A percentile compares a stretch with the other conserved stretches of the same genome.
Evolutionary conservation across 208 protist genomes (phyloP).

Genomic region (Trypanosoma cruzi): DNA sequence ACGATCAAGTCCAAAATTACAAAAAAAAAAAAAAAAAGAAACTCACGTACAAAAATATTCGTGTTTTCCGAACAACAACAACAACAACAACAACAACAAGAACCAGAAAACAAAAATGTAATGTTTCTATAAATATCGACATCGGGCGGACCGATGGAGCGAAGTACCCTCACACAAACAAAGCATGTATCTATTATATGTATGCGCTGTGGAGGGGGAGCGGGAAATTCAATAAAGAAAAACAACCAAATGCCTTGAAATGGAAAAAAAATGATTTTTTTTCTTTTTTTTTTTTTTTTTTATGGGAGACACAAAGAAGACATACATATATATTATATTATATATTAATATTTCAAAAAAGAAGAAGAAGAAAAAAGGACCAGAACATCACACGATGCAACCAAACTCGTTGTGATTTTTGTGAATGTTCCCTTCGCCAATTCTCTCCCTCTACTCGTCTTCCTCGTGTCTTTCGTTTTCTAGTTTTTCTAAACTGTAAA

Average conservation of each 20-base stretch:
- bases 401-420: not conserved
- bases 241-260: not conserved
- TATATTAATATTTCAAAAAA: constrained; percentile 13
- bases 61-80: not conserved
- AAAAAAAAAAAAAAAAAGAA: not conserved
- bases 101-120: not conserved
- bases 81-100: constrained; percentile 5
- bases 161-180: not conserved
- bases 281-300: too few relatives aligned
- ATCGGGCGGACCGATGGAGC: not conserved
- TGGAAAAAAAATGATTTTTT: constrained; percentile 24
- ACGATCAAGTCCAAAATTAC: not conserved
- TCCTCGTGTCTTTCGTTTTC: not conserved
- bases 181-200: constrained; percentile 13
- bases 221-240: constrained; percentile 7
- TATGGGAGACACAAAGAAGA: too few relatives aligned
- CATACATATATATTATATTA: too few relatives aligned
- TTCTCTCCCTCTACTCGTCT: not conserved
- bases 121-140: constrained; percentile 3
- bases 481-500: not conserved
- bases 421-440: not conserved
- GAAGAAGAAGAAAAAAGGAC: constrained; percentile 11
- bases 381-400: not conserved
- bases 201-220: not conserved
- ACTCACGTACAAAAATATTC: not conserved